A percentile compares a stretch with the other conserved stretches of the same genome.
Conservation (phyloP, 306 rosid genomes). For the Carpinus viminea region DNA sequence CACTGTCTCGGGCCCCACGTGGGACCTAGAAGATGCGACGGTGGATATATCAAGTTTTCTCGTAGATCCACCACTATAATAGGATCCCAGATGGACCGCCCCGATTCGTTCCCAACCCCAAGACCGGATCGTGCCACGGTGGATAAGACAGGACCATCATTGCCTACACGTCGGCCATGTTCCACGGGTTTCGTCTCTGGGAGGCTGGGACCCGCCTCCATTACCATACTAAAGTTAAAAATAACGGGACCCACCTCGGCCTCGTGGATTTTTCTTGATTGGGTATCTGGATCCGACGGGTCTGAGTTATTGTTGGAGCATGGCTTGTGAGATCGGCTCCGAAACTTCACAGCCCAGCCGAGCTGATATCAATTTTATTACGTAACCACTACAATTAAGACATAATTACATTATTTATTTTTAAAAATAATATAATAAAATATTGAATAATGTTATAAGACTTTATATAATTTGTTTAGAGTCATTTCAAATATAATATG, state of each 20-base stretch:
- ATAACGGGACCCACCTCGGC: background rate
- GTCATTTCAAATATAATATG: too few species aligned
- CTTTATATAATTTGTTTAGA: too few species aligned
- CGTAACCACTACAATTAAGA: background rate
- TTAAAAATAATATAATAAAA: too few species aligned
- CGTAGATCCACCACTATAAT: background rate
- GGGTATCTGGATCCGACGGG: background rate
- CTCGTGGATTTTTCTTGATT: background rate
- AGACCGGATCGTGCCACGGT: conserved; percentile 20
- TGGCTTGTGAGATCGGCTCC: background rate
- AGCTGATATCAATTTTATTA: background rate
- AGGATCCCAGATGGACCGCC: conserved; percentile 10
- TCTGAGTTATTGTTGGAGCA: background rate
- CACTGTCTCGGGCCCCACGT: background rate
- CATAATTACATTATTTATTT: background rate
- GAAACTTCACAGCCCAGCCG: background rate
- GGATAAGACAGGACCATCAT: conserved; percentile 1
- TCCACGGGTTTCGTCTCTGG: conserved; percentile 22
- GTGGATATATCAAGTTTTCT: conserved; percentile 1
- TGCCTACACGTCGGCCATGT: conserved; percentile 43
- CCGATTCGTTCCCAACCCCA: conserved; percentile 24
- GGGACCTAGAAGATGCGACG: conserved; percentile 15
- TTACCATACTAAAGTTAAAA: background rate
- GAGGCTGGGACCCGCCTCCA: conserved; percentile 16
- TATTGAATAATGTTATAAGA: too few species aligned